Evolutionary conservation across 345 rosid species (phyloP), one percentile per base, ranked within the genome.

Genomic region (Dimocarpus longan): DNA sequence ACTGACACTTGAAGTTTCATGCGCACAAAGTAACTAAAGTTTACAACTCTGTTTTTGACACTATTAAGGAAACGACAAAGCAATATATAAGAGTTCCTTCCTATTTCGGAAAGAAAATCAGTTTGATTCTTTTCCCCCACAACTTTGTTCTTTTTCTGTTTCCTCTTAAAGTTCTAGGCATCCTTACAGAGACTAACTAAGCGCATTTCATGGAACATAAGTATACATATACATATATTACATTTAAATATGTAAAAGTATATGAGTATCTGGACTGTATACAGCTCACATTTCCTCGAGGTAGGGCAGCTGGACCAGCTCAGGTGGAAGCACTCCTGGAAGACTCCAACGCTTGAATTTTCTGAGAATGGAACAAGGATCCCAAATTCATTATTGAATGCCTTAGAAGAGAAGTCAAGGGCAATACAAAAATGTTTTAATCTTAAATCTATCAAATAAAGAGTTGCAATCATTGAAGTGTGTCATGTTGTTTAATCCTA

Each of bases 261-360:
- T 1, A 6, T 16, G 63, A 57, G 10, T 46, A 46, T 46, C 52
- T 11, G 12, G 10, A 10, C 16, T 52, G 19, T 11, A 11, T 11
- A 52, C 18, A 71, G 6, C 88, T 87, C 80, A 91, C 95, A 91
- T 85, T 50, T 52, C 48, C 64, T 79, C 24, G 52, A 91, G 85
- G 75, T 76, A 77, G 50, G 85, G 88, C 77, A 91, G 91, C 81
- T 81, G 82, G 10, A 81, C 80, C n/a, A 91, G 63, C 71, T 86
- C 85, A 42, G 87, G 76, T 24, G 95, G 90, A 52, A 89, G 91
- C 67, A 64, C 66, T 74, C 95, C 95, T 0, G 95, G 86, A 77
- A 91, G 90, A 70, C 72, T 89, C 48, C 71, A 78, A 52, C 76
- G 70, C 85, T 85, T 84, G 57, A 91, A 81, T n/a, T 6, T 68